phyloP scores from a whole-genome alignment of 176 grass and related monocot genomes.

The Oryza meyeriana region DNA sequence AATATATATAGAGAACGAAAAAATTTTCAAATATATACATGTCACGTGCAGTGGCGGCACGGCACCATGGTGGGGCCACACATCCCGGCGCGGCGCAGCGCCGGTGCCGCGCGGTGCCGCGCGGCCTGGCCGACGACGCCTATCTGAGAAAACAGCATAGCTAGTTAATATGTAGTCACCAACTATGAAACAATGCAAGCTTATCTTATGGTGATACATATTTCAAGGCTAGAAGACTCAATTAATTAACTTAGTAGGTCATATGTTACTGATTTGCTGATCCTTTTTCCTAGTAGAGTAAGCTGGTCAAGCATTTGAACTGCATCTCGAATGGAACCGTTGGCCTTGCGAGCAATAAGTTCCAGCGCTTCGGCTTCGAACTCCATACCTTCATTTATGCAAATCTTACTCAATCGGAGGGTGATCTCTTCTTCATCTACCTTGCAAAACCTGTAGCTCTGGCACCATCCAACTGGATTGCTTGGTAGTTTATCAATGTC shows the following conservation, averaged over 20 bases:
- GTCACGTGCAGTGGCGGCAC: too few species aligned
- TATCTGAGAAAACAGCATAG: conserved; percentile 47
- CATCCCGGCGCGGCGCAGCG: too few species aligned
- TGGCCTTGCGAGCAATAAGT: conserved; percentile 68
- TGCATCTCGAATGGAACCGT: conserved; percentile 78
- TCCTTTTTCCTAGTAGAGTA: conserved; percentile 71
- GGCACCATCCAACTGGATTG: conserved; percentile 59
- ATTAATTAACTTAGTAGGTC: conserved; percentile 60
- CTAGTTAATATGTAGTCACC: conserved; percentile 17
- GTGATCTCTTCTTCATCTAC: conserved; percentile 54
- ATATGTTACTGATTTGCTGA: conserved; percentile 63
- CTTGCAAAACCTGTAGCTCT: conserved; percentile 70
- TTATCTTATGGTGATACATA: not conserved
- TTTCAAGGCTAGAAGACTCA: not conserved
- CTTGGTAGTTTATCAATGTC: conserved; percentile 74
- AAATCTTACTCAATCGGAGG: conserved; percentile 57
- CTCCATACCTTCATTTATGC: conserved; percentile 81
- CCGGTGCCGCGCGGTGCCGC: too few species aligned
- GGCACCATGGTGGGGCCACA: too few species aligned
- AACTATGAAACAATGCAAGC: not conserved
- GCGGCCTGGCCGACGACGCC: too few species aligned
- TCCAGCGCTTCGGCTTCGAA: conserved; percentile 65
- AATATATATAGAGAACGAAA: too few species aligned
- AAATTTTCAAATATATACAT: too few species aligned
- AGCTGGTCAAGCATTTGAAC: conserved; percentile 84